A percentile compares a stretch with the other conserved stretches of the same genome.
These are phyloP conservation scores for Neocatenulostroma microsporum DNA, from an alignment of 2,329 filamentous ascomycete genomes.

Conservation along the genomic window DNA sequence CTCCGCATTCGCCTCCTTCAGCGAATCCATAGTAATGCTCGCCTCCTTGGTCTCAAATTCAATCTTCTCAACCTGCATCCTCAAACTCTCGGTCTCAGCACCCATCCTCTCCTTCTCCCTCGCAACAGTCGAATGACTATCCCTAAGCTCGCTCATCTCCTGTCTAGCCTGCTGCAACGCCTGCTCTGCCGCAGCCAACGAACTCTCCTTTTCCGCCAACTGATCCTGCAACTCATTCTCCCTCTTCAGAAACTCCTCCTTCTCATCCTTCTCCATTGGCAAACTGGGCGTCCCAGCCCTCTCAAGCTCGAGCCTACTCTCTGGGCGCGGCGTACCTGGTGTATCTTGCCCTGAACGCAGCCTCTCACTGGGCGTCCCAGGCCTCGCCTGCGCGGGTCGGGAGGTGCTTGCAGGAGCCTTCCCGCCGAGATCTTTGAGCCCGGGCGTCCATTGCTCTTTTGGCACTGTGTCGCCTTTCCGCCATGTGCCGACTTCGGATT, in stretches of 20 bases:
- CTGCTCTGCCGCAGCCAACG: slow-evolving; percentile 71
- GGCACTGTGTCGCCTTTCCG: slow-evolving; percentile 80
- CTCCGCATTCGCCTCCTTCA: slow-evolving; percentile 93
- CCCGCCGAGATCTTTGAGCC: slow-evolving; percentile 45
- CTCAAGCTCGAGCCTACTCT: slow-evolving; percentile 62
- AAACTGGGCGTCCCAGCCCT: slow-evolving; percentile 80
- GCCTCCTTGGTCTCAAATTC: slow-evolving; percentile 96
- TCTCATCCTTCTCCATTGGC: slow-evolving; percentile 88
- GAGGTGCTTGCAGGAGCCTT: too few species aligned
- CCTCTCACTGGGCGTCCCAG: slow-evolving; percentile 53
- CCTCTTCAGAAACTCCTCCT: slow-evolving; percentile 86
- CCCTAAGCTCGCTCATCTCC: slow-evolving; percentile 76
- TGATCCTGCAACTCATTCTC: slow-evolving; percentile 98
- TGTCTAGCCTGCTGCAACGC: slow-evolving; percentile 74
- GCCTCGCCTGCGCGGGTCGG: slow-evolving; percentile 42
- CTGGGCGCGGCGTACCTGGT: slow-evolving; percentile 48
- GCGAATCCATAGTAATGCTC: slow-evolving; percentile 91
- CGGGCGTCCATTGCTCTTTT: slow-evolving; percentile 75
- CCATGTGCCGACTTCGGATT: slow-evolving; percentile 81
- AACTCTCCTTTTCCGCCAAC: slow-evolving; percentile 82
- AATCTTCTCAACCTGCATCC: slow-evolving; percentile 94
- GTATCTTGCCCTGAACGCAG: slow-evolving; percentile 41
- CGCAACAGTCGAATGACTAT: slow-evolving; percentile 71
- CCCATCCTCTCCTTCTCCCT: slow-evolving; percentile 87
- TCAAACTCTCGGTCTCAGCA: slow-evolving; percentile 81